These are phyloP conservation scores for Myotisia sp. DNA, from an alignment of 2,329 filamentous ascomycete genomes.

Conservation along the genomic window DNA sequence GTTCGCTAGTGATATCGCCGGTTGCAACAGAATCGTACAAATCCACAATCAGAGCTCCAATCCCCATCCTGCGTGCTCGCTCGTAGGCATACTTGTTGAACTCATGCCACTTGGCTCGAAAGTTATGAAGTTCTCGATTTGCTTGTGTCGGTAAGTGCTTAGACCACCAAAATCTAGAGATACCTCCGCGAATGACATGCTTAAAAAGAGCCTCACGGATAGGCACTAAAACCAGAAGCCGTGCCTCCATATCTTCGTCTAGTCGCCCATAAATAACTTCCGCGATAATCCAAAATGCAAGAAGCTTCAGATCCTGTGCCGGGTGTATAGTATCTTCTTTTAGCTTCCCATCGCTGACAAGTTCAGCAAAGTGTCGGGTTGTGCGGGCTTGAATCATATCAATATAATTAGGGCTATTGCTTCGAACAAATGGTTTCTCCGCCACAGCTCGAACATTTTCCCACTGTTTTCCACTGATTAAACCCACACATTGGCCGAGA, in stretches of 20 bases:
- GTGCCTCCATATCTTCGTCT: slow-evolving; percentile 11
- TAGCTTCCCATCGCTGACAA: not conserved
- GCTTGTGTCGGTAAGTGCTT: slow-evolving; percentile 17
- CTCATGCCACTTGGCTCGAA: slow-evolving; percentile 19
- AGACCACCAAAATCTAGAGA: slow-evolving; percentile 18
- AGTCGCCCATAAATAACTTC: slow-evolving; percentile 27
- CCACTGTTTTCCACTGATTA: slow-evolving; percentile 25
- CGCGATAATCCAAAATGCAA: slow-evolving; percentile 29
- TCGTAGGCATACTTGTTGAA: slow-evolving; percentile 22
- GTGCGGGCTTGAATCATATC: not conserved
- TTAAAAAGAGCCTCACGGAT: slow-evolving; percentile 22
- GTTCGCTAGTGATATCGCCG: slow-evolving; percentile 16
- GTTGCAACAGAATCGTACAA: slow-evolving; percentile 13
- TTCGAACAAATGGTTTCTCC: slow-evolving; percentile 15
- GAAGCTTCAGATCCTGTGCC: slow-evolving; percentile 19
- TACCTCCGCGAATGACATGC: slow-evolving; percentile 23
- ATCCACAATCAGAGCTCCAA: slow-evolving; percentile 3
- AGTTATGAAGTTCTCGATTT: slow-evolving; percentile 17
- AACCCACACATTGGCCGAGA: slow-evolving; percentile 32
- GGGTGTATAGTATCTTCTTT: slow-evolving; percentile 12
- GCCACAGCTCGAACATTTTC: slow-evolving; percentile 13
- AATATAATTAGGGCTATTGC: not conserved
- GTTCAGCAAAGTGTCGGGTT: not conserved
- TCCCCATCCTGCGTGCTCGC: not conserved
- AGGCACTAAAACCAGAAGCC: slow-evolving; percentile 15